A percentile compares a stretch with the other conserved stretches of the same genome.
These are phyloP conservation scores for Sambucus nigra DNA, from an alignment of 129 eudicot species.

Conservation along the genomic window DNA sequence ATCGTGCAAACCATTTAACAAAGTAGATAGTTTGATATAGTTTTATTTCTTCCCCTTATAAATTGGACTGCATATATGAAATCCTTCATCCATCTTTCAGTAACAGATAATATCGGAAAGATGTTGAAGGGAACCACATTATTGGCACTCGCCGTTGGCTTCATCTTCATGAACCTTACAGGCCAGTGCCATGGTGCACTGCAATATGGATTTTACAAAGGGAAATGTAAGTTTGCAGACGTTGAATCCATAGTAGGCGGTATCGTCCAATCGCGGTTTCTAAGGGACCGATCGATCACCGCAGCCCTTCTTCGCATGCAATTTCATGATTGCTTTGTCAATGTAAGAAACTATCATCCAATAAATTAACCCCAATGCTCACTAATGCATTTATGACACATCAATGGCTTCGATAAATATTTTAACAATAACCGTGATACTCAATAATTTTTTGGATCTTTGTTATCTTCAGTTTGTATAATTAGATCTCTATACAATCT, in stretches of 20 bases:
- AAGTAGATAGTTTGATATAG: no score
- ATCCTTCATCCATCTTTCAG: background rate
- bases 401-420: no score
- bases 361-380: background rate
- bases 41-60: background rate
- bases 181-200: conserved; percentile 28
- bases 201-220: conserved; percentile 37
- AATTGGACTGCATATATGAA: background rate
- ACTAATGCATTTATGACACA: no score
- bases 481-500: no score
- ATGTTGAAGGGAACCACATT: conserved; percentile 13
- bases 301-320: conserved; percentile 70
- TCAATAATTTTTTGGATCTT: no score
- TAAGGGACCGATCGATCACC: conserved; percentile 26
- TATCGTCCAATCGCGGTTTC: conserved; percentile 14
- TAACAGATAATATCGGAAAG: background rate
- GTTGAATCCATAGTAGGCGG: conserved; percentile 39
- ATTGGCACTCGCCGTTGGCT: conserved; percentile 11
- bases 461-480: no score
- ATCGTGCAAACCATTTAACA: conserved; percentile 39
- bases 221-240: conserved; percentile 28
- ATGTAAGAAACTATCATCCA: conserved; percentile 16
- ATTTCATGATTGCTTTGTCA: conserved; percentile 72
- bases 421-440: no score
- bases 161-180: conserved; percentile 15